A percentile compares a stretch with the other conserved stretches of the same genome.
These are phyloP conservation scores for Herpotrichia juniperi DNA, from an alignment of 2,329 filamentous ascomycete species.

Conservation along the genomic window DNA sequence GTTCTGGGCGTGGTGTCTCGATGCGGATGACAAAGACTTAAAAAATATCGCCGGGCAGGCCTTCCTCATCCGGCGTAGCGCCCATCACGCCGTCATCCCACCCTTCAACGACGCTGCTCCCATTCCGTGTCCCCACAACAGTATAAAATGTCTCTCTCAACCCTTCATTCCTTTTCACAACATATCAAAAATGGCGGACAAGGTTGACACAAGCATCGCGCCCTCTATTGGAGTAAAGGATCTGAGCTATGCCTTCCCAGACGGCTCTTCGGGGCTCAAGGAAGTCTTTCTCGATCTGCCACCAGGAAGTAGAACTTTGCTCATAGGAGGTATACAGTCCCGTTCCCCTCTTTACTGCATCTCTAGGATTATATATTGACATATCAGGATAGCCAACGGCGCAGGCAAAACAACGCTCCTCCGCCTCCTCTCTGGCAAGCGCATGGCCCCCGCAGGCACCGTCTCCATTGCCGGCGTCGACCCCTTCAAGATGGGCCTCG, in stretches of 20 bases:
- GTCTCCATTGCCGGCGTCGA: constrained; percentile 84
- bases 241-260: constrained; percentile 88
- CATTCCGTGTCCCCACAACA: neutral
- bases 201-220: constrained; percentile 27
- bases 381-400: constrained; percentile 76
- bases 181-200: constrained; percentile 27
- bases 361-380: constrained; percentile 18
- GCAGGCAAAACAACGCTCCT: constrained; percentile 97
- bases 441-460: constrained; percentile 77
- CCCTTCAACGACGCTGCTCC: constrained; percentile 15
- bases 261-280: constrained; percentile 78
- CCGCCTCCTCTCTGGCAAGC: constrained; percentile 92
- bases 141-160: constrained; percentile 11
- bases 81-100: constrained; percentile 4
- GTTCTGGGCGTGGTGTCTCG: neutral
- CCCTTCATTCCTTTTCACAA: constrained; percentile 5
- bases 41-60: constrained; percentile 11
- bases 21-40: constrained; percentile 14
- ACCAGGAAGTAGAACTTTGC: constrained; percentile 80
- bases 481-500: constrained; percentile 86
- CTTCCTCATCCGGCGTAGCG: constrained; percentile 24
- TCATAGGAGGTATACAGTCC: constrained; percentile 74
- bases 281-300: constrained; percentile 79
- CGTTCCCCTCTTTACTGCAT: neutral
- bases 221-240: constrained; percentile 74